Evolutionary conservation across 768 basidiomycete species (phyloP), one percentile per base, ranked within the genome.

Genomic region (Xerocomellus intermedius): DNA sequence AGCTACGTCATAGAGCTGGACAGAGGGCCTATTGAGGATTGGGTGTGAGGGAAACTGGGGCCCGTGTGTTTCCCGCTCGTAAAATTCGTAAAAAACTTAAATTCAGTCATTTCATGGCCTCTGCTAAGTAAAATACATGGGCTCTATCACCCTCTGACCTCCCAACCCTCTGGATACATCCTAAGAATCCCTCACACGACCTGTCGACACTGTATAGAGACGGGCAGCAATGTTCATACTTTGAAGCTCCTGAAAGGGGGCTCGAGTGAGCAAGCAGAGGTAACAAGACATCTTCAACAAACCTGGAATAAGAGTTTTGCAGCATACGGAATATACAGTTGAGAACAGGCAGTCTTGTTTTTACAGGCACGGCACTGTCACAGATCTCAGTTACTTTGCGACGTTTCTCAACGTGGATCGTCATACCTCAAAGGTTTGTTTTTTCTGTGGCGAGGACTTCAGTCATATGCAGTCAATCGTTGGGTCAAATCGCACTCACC

Each of bases 231-330:
- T 92, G 71, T 94, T 94, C 94, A 95, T 95, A 58, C 91, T 91
- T 79, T 95, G 93, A 68, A 96, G 73, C 79, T 97, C 93, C 87
- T 91, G 64, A 50, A 45, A 46, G 13, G 35, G 4, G 36, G 10
- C 35, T 42, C 7, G 4, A 56, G 42, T 45, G 38, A 38, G 22
- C 41, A 26, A 57, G 26, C 39, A 41, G 48, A 28, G 26, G 35
- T n/a, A 37, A 30, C 42, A n/a, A 48, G 45, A 42, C 10, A 2
- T 55, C 8, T 38, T 19, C 14, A 39, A 70, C 79, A 41, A 64
- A 86, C 93, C 84, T 97, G 95, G 87, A 97, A 94, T 42, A 98
- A 80, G 52, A 97, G 74, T 71, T 98, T 97, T 19, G 96, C 96
- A 12, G 97, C 96, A 68, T 99, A 99, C 26, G 97, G 95, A 70